Base-by-base conservation (phyloP, 2,329 filamentous ascomycete species). In the Nigrospora oryzae region DNA sequence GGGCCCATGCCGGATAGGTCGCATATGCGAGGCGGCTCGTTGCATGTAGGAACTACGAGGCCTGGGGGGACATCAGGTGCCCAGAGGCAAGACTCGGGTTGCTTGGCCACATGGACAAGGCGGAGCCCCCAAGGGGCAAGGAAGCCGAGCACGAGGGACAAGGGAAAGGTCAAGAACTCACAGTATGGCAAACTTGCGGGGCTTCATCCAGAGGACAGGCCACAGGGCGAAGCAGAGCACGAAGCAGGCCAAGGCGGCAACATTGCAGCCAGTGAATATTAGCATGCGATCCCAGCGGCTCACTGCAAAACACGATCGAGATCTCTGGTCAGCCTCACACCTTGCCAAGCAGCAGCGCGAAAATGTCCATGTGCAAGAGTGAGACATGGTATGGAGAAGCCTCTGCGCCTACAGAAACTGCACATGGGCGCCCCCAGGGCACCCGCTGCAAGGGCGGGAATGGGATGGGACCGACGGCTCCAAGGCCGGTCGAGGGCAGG, bases 261-360 rank as follows among this genome's bases (percentile, higher is more conserved):
- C 67, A 67, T 95, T 95, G 71, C 91, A 94, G 60, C 84, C 89
- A 53, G 79, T 84, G 67, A 98, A 98, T 58, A 97, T 79, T 63
- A 98, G 75, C 61, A 97, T 71, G 46, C 91, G 86, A 69, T 98
- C 93, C 93, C 91, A 97, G 70, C 91, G 81, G 70, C 89, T 95
- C 72, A 98, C 93, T 97, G 55, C 47, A 56, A 46, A 31, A 51
- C 28, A 45, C 50, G 42, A 58, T 62, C 53, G 51, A 58, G 53
- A 58, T 56, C 49, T 50, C 50, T 51, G 52, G 53, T 62, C 54
- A 64, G 58, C 56, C 47, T 54, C 42, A 40, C 47, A 33, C 35
- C 7, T 28, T 45, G 40, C 51, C 38, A 42, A 48, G 37, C 43
- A 49, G 49, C 56, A 53, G 54, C 48, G 44, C 33, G 47, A 41